A percentile compares a stretch with the other conserved stretches of the same genome.
Conservation (phyloP, 2,329 filamentous ascomycete genomes). For the Stagonosporopsis rhizophila region DNA sequence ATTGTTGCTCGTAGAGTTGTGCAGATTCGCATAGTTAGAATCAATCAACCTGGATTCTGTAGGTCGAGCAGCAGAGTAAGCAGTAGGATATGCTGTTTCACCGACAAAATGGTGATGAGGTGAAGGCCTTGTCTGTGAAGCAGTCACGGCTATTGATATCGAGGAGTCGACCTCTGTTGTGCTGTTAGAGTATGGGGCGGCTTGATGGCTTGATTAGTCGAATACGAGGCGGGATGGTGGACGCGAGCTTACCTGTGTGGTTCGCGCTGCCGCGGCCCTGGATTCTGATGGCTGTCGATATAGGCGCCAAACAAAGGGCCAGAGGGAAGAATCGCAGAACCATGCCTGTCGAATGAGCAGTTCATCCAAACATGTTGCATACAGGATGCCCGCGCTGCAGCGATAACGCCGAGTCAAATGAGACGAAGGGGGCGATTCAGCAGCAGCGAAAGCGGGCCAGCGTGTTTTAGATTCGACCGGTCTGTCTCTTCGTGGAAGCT, state of each 20-base stretch:
- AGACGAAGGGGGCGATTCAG: slow-evolving; percentile 24
- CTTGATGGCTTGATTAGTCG: slow-evolving; percentile 39
- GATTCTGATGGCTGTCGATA: slow-evolving; percentile 29
- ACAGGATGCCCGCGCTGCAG: slow-evolving; percentile 27
- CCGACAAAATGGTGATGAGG: not conserved
- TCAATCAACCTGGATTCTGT: not conserved
- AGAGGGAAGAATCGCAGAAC: slow-evolving; percentile 18
- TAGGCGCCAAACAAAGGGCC: slow-evolving; percentile 25
- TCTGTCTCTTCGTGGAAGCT: slow-evolving; percentile 8
- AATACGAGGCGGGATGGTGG: slow-evolving; percentile 30
- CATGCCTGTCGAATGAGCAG: slow-evolving; percentile 31
- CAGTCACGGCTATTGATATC: slow-evolving; percentile 1
- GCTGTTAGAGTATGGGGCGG: slow-evolving; percentile 37
- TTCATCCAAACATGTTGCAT: slow-evolving; percentile 29
- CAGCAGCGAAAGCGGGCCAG: slow-evolving; percentile 29
- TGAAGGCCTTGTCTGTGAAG: not conserved
- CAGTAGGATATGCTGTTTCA: not conserved
- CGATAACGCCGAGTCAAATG: slow-evolving; percentile 21
- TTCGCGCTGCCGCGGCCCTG: slow-evolving; percentile 29
- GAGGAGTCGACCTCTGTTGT: slow-evolving; percentile 21
- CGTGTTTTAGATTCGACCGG: slow-evolving; percentile 23
- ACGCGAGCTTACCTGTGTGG: slow-evolving; percentile 33
- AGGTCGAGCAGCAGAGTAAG: not conserved
- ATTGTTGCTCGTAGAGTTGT: slow-evolving; percentile 9
- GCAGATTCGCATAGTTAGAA: not conserved